phyloP scores from a whole-genome alignment of 345 rosid genomes.

The Brassica nigra region DNA sequence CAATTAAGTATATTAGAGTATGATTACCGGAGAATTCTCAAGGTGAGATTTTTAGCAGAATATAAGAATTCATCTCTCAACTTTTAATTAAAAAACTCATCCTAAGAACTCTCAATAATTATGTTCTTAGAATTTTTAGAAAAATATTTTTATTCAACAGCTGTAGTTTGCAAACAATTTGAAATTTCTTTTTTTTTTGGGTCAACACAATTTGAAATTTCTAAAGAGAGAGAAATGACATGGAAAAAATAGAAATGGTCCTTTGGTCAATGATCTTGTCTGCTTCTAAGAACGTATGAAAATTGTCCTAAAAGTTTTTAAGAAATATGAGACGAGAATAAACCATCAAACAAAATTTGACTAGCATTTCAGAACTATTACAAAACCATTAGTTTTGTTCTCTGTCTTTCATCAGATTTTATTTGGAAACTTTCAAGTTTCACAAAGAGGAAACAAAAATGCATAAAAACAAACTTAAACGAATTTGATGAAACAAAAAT shows the following conservation, averaged over 20 bases:
- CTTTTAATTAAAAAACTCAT: too few species aligned
- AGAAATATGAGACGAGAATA: background rate
- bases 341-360: background rate
- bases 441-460: background rate
- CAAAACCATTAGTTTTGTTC: background rate
- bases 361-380: background rate
- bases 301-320: background rate
- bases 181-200: slow-evolving; percentile 14
- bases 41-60: too few species aligned
- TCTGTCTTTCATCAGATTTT: background rate
- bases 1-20: background rate
- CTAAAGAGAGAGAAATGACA: slow-evolving; percentile 24
- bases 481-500: background rate
- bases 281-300: slow-evolving; percentile 33
- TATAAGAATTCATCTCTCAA: too few species aligned
- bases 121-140: too few species aligned
- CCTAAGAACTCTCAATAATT: too few species aligned
- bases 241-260: slow-evolving; percentile 7
- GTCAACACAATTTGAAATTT: slow-evolving; percentile 21
- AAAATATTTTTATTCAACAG: background rate
- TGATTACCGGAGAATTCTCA: too few species aligned
- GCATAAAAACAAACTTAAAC: background rate
- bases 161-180: slow-evolving; percentile 8
- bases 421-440: background rate
- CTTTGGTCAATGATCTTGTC: slow-evolving; percentile 31